Percentiles rank a stretch among this genome's conserved stretches.
phyloP scores from a whole-genome alignment of 352 stramenopile species.

The Phytopythium helicoides region DNA sequence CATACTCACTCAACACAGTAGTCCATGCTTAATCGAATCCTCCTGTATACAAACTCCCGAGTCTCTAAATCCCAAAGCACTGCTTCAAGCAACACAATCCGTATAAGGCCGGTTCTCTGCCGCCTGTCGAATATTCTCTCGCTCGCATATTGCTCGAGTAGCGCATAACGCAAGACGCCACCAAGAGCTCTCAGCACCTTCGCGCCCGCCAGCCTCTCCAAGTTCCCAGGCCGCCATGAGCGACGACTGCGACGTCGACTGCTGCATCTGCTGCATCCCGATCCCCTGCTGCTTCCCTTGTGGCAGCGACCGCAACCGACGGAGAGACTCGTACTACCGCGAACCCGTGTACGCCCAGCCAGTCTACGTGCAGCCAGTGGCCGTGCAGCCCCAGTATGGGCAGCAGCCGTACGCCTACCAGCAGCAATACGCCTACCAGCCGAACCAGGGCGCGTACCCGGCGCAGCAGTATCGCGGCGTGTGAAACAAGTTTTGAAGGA shows the following conservation, averaged over 20 bases:
- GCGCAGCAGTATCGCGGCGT: constrained; percentile 6
- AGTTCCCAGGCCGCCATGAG: background rate
- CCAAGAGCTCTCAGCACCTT: no score
- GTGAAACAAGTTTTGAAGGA: background rate
- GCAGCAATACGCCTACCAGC: background rate
- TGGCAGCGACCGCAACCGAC: constrained; percentile 6
- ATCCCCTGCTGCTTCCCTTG: constrained; percentile 7
- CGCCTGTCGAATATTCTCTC: no score
- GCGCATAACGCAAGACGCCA: no score
- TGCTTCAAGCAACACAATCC: no score
- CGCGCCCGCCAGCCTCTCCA: background rate
- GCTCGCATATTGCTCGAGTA: no score
- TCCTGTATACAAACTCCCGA: no score
- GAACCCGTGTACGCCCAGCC: constrained; percentile 3
- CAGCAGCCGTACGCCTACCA: background rate
- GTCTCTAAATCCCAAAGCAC: no score
- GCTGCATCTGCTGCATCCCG: constrained; percentile 10
- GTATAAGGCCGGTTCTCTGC: no score
- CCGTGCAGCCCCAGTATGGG: constrained; percentile 8
- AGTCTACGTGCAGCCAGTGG: constrained; percentile 8
- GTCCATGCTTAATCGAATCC: no score
- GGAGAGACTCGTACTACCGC: constrained; percentile 1
- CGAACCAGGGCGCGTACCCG: background rate
- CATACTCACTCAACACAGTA: no score
- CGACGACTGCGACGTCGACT: constrained; percentile 7